A percentile compares a stretch with the other conserved stretches of the same genome.
Evolutionary conservation across 2,329 filamentous ascomycete genomes (phyloP).

Genomic region (Penicillium sp.): DNA sequence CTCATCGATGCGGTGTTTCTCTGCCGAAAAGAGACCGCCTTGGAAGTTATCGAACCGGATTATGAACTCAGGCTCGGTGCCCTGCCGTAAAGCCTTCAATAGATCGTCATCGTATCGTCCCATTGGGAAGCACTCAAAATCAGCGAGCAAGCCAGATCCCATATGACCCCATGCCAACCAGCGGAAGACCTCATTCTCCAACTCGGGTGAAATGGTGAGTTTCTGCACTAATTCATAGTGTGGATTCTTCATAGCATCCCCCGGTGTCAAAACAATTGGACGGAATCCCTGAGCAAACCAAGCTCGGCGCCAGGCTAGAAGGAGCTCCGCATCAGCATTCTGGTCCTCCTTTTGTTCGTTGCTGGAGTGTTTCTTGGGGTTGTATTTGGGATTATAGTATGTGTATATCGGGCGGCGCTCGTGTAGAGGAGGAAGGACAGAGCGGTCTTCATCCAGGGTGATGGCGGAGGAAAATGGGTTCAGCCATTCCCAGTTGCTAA

Average conservation of each 20-base stretch:
- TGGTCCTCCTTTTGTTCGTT: slow-evolving; percentile 62
- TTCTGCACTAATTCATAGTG: slow-evolving; percentile 70
- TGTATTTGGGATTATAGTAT: slow-evolving; percentile 72
- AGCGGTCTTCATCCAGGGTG: slow-evolving; percentile 76
- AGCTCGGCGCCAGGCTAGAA: slow-evolving; percentile 85
- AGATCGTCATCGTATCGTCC: slow-evolving; percentile 70
- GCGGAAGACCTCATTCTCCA: slow-evolving; percentile 72
- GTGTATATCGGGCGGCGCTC: slow-evolving; percentile 79
- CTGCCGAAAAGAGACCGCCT: slow-evolving; percentile 71
- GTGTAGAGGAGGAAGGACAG: slow-evolving; percentile 74
- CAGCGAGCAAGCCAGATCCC: slow-evolving; percentile 77
- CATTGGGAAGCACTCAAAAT: slow-evolving; percentile 85
- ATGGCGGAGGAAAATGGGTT: slow-evolving; percentile 83
- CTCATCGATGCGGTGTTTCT: slow-evolving; percentile 62
- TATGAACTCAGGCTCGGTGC: slow-evolving; percentile 71
- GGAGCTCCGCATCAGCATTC: slow-evolving; percentile 73
- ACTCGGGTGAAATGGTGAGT: slow-evolving; percentile 55
- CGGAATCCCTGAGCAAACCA: slow-evolving; percentile 96
- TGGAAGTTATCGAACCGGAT: slow-evolving; percentile 68
- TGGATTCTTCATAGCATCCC: slow-evolving; percentile 81
- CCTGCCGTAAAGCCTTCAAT: slow-evolving; percentile 70
- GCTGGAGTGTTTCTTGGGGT: slow-evolving; percentile 40
- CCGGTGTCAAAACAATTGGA: slow-evolving; percentile 75
- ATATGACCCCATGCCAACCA: slow-evolving; percentile 95
- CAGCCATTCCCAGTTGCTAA: slow-evolving; percentile 85